phyloP scores from a whole-genome alignment of 331 rosid species.

The Erythrophleum ivorense region DNA sequence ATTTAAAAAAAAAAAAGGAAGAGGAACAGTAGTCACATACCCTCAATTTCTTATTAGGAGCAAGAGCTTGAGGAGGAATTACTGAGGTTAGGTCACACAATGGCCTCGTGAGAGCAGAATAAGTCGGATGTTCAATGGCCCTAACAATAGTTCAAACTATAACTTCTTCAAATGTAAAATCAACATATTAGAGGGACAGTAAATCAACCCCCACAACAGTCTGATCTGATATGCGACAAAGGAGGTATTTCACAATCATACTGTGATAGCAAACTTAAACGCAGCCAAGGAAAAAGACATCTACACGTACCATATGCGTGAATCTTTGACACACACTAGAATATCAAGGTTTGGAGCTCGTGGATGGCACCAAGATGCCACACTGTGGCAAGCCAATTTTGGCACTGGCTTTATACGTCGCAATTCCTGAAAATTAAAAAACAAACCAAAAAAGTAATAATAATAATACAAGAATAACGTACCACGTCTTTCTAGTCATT shows the following conservation, averaged over 20 bases:
- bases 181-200: slow-evolving; percentile 1
- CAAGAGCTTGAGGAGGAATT: slow-evolving; percentile 86
- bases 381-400: slow-evolving; percentile 95
- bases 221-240: background rate
- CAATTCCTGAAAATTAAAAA: slow-evolving; percentile 67
- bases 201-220: background rate
- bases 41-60: slow-evolving; percentile 94
- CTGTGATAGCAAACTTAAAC: slow-evolving; percentile 17
- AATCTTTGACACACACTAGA: slow-evolving; percentile 94
- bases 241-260: slow-evolving; percentile 2
- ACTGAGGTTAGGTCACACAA: slow-evolving; percentile 92
- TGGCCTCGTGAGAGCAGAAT: slow-evolving; percentile 98
- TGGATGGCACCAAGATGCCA: slow-evolving; percentile 99
- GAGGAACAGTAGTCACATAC: slow-evolving; percentile 51
- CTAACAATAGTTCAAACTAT: slow-evolving; percentile 47
- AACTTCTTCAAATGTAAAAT: slow-evolving; percentile 26
- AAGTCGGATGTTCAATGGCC: slow-evolving; percentile 85
- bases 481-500: slow-evolving; percentile 36
- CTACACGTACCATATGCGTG: slow-evolving; percentile 82
- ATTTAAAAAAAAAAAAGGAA: background rate
- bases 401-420: slow-evolving; percentile 98
- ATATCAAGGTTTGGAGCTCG: slow-evolving; percentile 99
- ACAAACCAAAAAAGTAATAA: slow-evolving; percentile 19
- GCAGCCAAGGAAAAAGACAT: slow-evolving; percentile 30
- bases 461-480: background rate